phyloP scores from a whole-genome alignment of 306 rosid species.

The Rosa rugosa region DNA sequence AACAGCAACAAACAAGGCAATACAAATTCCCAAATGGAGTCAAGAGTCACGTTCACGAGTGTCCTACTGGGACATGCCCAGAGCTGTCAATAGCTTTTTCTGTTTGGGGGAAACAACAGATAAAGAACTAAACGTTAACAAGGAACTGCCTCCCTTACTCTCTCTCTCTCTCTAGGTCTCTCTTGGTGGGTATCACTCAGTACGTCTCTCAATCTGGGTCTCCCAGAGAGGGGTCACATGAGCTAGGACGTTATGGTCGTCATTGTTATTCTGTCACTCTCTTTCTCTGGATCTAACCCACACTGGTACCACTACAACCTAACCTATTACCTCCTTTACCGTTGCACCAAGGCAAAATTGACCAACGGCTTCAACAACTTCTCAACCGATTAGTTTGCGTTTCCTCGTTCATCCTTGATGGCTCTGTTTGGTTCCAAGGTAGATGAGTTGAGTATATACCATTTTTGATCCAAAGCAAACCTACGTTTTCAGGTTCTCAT shows the following conservation, averaged over 20 bases:
- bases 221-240: not conserved
- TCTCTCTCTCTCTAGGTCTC: no score
- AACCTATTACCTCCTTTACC: not conserved
- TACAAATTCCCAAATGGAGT: not conserved
- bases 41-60: conserved; percentile 5
- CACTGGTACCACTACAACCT: not conserved
- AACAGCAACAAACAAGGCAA: not conserved
- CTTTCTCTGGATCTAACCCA: not conserved
- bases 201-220: not conserved
- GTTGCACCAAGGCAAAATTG: not conserved
- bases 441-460: not conserved
- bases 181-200: not conserved
- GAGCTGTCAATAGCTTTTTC: not conserved
- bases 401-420: not conserved
- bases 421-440: not conserved
- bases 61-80: not conserved
- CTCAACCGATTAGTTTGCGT: not conserved
- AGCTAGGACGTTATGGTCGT: not conserved
- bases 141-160: not conserved
- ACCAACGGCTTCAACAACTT: not conserved
- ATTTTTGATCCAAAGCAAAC: not conserved
- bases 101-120: not conserved
- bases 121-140: not conserved
- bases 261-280: not conserved
- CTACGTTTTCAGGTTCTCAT: not conserved